These are phyloP conservation scores for Ramularia endophylla DNA, from an alignment of 2,329 filamentous ascomycete species.

Conservation along the genomic window DNA sequence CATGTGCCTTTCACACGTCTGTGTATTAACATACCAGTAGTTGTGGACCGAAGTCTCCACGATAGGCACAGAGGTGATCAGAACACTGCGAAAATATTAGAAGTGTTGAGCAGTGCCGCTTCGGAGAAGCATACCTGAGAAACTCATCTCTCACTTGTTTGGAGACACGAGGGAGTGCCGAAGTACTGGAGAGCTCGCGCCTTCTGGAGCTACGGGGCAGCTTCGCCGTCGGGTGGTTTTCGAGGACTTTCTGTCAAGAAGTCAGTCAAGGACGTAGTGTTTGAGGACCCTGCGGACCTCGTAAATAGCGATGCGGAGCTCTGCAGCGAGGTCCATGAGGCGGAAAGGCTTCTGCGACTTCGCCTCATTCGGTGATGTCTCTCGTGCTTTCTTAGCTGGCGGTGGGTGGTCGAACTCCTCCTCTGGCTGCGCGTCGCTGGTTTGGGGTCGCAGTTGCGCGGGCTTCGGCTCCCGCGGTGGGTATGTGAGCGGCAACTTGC, in stretches of 20 bases:
- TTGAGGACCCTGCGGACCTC: not conserved
- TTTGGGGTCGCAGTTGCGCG: too few species aligned
- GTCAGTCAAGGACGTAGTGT: too few species aligned
- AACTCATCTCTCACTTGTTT: slow-evolving; percentile 1
- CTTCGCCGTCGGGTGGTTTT: not conserved
- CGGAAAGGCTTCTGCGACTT: not conserved
- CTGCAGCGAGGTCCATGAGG: slow-evolving; percentile 8
- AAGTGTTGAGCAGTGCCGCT: too few species aligned
- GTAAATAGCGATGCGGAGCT: slow-evolving; percentile 13
- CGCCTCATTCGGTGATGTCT: not conserved
- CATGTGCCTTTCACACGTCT: too few species aligned
- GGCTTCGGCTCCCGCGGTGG: too few species aligned
- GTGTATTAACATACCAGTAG: too few species aligned
- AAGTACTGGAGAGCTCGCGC: not conserved
- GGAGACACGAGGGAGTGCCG: not conserved
- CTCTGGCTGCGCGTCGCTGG: too few species aligned
- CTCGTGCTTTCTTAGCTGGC: too few species aligned
- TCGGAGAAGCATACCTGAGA: not conserved
- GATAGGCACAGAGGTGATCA: not conserved
- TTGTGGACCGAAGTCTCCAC: not conserved
- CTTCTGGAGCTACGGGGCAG: not conserved
- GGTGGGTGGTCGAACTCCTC: too few species aligned
- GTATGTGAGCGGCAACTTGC: too few species aligned
- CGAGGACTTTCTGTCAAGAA: not conserved
- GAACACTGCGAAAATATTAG: too few species aligned